These are phyloP conservation scores for Microbotryomycetes sp. DNA, from an alignment of 1,284 basidiomycete genomes.

Conservation along the genomic window DNA sequence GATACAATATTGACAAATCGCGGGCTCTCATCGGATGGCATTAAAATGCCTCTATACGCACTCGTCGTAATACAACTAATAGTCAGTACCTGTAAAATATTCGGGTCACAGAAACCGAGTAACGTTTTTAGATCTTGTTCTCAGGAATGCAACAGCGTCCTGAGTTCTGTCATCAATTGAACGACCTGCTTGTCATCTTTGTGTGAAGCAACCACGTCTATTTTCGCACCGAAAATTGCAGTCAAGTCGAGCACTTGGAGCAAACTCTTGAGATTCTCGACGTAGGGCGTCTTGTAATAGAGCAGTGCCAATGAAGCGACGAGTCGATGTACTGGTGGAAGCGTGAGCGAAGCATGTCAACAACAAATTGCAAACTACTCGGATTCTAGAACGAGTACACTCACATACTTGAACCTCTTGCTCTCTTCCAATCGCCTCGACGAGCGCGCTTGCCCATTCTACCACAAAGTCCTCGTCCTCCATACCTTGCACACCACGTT, in stretches of 20 bases:
- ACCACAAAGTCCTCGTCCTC: conserved; percentile 30
- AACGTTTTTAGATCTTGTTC: too few relatives aligned
- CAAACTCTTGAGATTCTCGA: conserved; percentile 6
- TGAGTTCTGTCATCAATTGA: too few relatives aligned
- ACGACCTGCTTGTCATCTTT: too few relatives aligned
- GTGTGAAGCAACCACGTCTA: too few relatives aligned
- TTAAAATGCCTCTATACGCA: too few relatives aligned
- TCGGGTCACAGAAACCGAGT: too few relatives aligned
- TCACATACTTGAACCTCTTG: conserved; percentile 32
- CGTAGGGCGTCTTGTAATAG: conserved; percentile 26
- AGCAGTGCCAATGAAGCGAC: conserved; percentile 33
- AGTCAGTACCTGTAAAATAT: too few relatives aligned
- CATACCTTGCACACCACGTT: conserved; percentile 5
- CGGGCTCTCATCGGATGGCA: too few relatives aligned
- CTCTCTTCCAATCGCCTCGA: conserved; percentile 29
- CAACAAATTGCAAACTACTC: not conserved
- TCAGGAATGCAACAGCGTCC: too few relatives aligned
- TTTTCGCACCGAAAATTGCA: too few relatives aligned
- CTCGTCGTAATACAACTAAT: too few relatives aligned
- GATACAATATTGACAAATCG: too few relatives aligned
- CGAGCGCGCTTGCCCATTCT: conserved; percentile 28
- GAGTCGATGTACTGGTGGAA: conserved; percentile 33
- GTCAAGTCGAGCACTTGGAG: conserved; percentile 31
- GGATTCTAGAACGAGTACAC: conserved; percentile 1
- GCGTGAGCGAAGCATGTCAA: not conserved